Evolutionary conservation across 2,329 filamentous ascomycete species (phyloP).

Genomic region (Fusarium begoniae): DNA sequence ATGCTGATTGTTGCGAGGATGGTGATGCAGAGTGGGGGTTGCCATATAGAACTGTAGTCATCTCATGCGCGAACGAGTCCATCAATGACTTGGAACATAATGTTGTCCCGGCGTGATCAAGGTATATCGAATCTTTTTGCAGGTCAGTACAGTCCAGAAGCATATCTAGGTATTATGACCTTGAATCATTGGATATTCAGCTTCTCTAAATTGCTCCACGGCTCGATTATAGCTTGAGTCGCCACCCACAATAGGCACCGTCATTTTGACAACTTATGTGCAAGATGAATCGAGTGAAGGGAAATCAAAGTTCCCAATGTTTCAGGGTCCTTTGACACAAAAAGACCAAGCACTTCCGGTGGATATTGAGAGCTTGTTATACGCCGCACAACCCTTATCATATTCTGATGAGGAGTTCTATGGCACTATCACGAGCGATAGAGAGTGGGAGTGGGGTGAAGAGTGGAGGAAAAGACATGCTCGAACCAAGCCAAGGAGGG

Average conservation of each 20-base stretch:
- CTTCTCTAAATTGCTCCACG: conserved; percentile 66
- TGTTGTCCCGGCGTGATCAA: conserved; percentile 97
- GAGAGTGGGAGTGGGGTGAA: conserved; percentile 23
- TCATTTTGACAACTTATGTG: conserved; percentile 1
- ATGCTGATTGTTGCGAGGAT: conserved; percentile 80
- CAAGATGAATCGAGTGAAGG: background rate
- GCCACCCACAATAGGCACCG: background rate
- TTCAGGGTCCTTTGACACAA: background rate
- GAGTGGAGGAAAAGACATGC: conserved; percentile 8
- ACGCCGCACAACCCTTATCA: conserved; percentile 23
- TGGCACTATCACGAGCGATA: conserved; percentile 19
- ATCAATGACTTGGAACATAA: conserved; percentile 82
- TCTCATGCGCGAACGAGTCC: conserved; percentile 79
- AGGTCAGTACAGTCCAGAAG: background rate
- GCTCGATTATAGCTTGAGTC: conserved; percentile 62
- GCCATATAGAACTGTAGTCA: conserved; percentile 82
- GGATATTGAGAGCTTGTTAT: conserved; percentile 5
- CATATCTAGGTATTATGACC: conserved; percentile 53
- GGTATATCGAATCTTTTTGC: conserved; percentile 74
- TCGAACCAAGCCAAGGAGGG: conserved; percentile 25
- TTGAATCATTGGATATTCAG: conserved; percentile 76
- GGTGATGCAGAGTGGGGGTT: conserved; percentile 91
- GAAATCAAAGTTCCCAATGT: background rate
- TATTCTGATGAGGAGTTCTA: conserved; percentile 12
- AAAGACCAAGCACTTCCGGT: background rate